A percentile compares a stretch with the other conserved stretches of the same genome.
phyloP scores from a whole-genome alignment of 805 yeast species.

The Metschnikowia noctiluminum region DNA sequence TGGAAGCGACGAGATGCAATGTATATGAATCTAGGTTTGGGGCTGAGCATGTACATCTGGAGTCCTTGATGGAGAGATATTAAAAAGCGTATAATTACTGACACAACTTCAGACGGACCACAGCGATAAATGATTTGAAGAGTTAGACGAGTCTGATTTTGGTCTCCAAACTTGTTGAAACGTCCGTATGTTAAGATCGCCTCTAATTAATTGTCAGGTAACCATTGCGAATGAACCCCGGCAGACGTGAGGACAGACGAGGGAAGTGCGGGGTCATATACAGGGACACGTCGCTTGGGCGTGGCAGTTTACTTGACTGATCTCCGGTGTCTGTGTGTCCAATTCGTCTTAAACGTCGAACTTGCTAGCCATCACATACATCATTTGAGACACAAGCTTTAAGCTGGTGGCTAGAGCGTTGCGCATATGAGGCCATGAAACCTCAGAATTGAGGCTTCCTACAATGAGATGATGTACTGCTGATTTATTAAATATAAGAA shows the following conservation, averaged over 20 bases:
- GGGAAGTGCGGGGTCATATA: constrained; percentile 4
- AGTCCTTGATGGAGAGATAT: not conserved
- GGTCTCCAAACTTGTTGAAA: too few species aligned
- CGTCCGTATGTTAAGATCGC: too few species aligned
- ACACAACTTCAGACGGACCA: too few species aligned
- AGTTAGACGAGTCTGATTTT: too few species aligned
- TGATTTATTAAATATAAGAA: constrained; percentile 5
- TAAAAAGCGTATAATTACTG: too few species aligned
- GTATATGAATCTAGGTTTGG: constrained; percentile 15
- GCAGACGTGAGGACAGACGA: not conserved
- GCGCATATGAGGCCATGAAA: not conserved
- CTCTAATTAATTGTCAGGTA: not conserved
- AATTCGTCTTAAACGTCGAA: not conserved
- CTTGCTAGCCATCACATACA: too few species aligned
- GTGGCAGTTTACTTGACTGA: too few species aligned
- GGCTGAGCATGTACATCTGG: constrained; percentile 15
- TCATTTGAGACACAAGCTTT: too few species aligned
- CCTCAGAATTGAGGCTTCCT: not conserved
- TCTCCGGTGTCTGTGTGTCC: not conserved
- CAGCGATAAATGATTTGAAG: too few species aligned
- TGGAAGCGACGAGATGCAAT: constrained; percentile 18
- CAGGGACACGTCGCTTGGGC: not conserved
- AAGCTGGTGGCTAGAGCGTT: too few species aligned
- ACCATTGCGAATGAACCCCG: not conserved
- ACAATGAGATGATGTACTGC: constrained; percentile 7